Evolutionary conservation across 2,329 filamentous ascomycete species (phyloP).

Genomic region (Alternaria consortialis): DNA sequence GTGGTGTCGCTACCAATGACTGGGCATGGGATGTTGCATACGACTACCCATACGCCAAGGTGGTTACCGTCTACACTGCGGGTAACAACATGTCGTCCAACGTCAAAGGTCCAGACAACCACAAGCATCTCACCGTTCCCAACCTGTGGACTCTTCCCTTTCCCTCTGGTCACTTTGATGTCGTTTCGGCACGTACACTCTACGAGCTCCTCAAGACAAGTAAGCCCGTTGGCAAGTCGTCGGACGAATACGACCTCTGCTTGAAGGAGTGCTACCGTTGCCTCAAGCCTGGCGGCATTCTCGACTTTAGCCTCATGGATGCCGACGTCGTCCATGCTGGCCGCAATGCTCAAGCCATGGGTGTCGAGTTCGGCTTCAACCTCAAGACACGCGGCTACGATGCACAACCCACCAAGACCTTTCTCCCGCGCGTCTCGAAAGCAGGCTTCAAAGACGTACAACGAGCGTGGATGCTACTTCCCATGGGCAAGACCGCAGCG

Average conservation of each 20-base stretch:
- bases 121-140: conserved; percentile 81
- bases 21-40: conserved; percentile 96
- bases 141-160: conserved; percentile 85
- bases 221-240: conserved; percentile 58
- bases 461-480: conserved; percentile 87
- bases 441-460: conserved; percentile 83
- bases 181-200: conserved; percentile 87
- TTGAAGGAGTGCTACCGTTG: conserved; percentile 87
- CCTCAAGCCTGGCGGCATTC: conserved; percentile 89
- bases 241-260: conserved; percentile 87
- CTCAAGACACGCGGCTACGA: conserved; percentile 92
- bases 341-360: conserved; percentile 79
- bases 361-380: conserved; percentile 90
- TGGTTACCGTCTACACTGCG: conserved; percentile 82
- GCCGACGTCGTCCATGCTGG: conserved; percentile 89
- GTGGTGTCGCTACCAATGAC: conserved; percentile 83
- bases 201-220: conserved; percentile 80
- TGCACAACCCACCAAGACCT: conserved; percentile 80
- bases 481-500: conserved; percentile 69
- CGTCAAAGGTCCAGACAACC: conserved; percentile 82
- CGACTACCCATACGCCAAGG: conserved; percentile 83
- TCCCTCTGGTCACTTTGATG: conserved; percentile 83
- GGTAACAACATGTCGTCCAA: conserved; percentile 54
- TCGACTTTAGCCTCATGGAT: conserved; percentile 91
- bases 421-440: conserved; percentile 75